Conservation (phyloP, 2,329 filamentous ascomycete species). For the Didymella pomorum region DNA sequence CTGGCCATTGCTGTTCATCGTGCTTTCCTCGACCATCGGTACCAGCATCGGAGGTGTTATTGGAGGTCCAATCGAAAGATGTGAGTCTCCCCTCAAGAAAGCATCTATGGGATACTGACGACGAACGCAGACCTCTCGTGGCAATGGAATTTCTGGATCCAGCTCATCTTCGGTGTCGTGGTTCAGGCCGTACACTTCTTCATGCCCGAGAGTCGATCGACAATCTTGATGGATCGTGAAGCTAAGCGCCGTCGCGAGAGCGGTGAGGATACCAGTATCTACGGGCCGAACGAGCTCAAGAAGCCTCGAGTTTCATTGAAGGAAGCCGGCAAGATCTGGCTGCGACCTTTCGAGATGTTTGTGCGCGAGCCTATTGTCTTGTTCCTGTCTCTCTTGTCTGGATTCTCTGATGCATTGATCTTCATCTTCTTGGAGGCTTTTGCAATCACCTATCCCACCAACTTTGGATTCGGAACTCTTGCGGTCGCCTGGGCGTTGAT, state of each 20-base stretch:
- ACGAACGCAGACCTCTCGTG: conserved; percentile 59
- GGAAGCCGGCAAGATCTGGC: conserved; percentile 58
- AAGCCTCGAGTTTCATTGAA: conserved; percentile 40
- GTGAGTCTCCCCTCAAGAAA: conserved; percentile 13
- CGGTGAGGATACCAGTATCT: conserved; percentile 66
- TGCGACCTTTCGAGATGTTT: conserved; percentile 68
- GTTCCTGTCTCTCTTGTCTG: conserved; percentile 73
- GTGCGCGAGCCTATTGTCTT: conserved; percentile 76
- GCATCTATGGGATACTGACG: conserved; percentile 60
- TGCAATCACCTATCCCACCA: conserved; percentile 68
- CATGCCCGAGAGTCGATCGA: conserved; percentile 76
- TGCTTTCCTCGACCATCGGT: conserved; percentile 64
- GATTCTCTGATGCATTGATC: conserved; percentile 78
- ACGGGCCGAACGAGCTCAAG: conserved; percentile 74
- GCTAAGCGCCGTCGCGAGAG: conserved; percentile 74
- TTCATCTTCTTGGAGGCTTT: conserved; percentile 81
- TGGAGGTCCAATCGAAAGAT: conserved; percentile 61
- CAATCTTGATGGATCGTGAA: conserved; percentile 77
- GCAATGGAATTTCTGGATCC: conserved; percentile 83
- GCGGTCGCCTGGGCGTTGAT: conserved; percentile 64
- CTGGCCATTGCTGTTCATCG: conserved; percentile 64
- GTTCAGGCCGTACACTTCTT: conserved; percentile 72
- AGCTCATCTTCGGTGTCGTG: conserved; percentile 76
- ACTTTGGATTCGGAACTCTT: conserved; percentile 67
- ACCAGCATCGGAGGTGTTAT: conserved; percentile 77